Conservation (phyloP, 257 asterid species). For the Solanum piurae region DNA sequence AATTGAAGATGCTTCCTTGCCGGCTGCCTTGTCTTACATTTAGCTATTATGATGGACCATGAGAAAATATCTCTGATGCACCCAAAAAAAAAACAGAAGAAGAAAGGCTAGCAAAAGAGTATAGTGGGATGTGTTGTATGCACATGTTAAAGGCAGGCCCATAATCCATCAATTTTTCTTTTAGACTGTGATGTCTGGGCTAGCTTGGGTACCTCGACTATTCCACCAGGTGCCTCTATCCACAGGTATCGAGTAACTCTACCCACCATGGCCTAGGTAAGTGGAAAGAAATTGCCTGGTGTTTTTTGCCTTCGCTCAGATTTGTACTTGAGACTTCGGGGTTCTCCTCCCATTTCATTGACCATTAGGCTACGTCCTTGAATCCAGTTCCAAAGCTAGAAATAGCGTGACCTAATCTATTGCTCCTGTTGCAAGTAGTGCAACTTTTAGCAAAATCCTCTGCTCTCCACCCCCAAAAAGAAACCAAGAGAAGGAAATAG, state of each 20-base stretch:
- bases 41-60: not conserved
- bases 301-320: not conserved
- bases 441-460: not conserved
- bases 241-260: not conserved
- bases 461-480: not conserved
- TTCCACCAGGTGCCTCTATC: not conserved
- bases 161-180: not conserved
- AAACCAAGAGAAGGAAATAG: not conserved
- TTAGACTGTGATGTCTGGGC: not conserved
- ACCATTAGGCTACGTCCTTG: not conserved
- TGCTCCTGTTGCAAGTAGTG: not conserved
- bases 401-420: not conserved
- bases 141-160: not conserved
- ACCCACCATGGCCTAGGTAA: not conserved
- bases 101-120: not conserved
- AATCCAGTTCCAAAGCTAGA: not conserved
- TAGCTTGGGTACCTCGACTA: not conserved
- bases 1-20: not conserved
- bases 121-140: not conserved
- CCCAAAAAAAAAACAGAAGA: not conserved
- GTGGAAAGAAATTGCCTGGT: not conserved
- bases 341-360: not conserved
- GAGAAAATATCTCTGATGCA: not conserved
- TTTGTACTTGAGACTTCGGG: not conserved
- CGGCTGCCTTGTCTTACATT: not conserved